Evolutionary conservation across 345 rosid genomes (phyloP).

Genomic region (Hevea brasiliensis): DNA sequence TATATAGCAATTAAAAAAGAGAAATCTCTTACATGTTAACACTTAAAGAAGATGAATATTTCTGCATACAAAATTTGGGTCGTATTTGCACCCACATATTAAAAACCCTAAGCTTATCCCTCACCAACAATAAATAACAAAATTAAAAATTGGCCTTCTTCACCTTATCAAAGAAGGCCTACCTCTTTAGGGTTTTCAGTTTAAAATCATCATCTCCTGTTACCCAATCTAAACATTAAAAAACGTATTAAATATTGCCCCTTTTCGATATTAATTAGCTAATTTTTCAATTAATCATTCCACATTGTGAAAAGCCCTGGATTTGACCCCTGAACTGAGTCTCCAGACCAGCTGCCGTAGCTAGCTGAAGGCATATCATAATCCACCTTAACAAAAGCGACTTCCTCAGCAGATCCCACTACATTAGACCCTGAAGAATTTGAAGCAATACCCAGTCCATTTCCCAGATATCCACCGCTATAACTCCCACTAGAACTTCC

Average conservation of each 20-base stretch:
- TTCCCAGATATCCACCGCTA: conserved; percentile 55
- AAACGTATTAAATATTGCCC: no score
- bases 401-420: conserved; percentile 54
- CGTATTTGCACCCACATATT: not conserved
- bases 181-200: no score
- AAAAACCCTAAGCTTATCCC: no score
- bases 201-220: no score
- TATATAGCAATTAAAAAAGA: no score
- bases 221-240: no score
- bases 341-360: conserved; percentile 75
- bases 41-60: not conserved
- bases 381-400: conserved; percentile 75
- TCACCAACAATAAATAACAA: no score
- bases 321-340: conserved; percentile 72
- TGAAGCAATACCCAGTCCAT: conserved; percentile 53
- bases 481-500: conserved; percentile 49
- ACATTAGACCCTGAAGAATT: conserved; percentile 43
- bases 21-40: no score
- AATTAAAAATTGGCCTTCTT: no score
- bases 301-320: conserved; percentile 82
- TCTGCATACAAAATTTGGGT: conserved; percentile 23
- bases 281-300: conserved; percentile 50
- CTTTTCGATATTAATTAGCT: no score
- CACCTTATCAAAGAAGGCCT: no score
- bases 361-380: conserved; percentile 72